Base-by-base conservation (phyloP, 805 yeast genomes). In the Zygotorulaspora sp. region DNA sequence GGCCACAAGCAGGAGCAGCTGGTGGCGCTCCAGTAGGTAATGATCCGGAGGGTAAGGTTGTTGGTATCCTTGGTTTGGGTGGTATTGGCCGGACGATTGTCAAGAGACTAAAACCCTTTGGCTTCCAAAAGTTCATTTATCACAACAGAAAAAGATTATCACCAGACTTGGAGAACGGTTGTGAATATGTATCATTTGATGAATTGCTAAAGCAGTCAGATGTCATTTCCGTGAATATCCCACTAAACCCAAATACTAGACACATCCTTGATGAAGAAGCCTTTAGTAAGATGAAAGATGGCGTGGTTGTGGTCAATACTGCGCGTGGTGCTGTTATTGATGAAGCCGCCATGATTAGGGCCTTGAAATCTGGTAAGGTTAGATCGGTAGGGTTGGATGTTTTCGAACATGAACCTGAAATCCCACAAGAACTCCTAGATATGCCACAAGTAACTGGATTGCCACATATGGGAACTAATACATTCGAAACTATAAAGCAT, bases 401-500 rank as follows among this genome's bases (percentile, higher is more conserved):
- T 19, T 78, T 80, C 58, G 89, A 83, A 58, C 62, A 67, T 45
- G 94, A 83, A 61, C 94, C 94, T 8, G 55, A 75, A 45, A 82
- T 77, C n/a, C 72, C 81, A 29, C 62, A 71, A 54, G 88, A 82
- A 43, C 65, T 83, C 45, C 62, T 72, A 33, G 65, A 67, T 20
- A 62, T 81, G 62, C 83, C 84, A 10, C 80, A 81, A 46, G 85
- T 79, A n/a, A 70, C 83, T 9, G 74, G 84, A 23, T 66, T 84
- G 48, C 97, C 97, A 11, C 97, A 88, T 59, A 78, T 85, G 82
- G 97, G 96, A 18, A 85, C 96, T 0, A 78, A 78, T 57, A 69
- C 90, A 4, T 62, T 63, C 36, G 94, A 87, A 62, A 83, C 95
- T 3, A 75, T 83, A 53, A 65, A 69, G 49, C 73, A 74, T 50